A percentile compares a stretch with the other conserved stretches of the same genome.
phyloP scores from a whole-genome alignment of 805 yeast species.

The Trichomonascus vanleenenianus region DNA sequence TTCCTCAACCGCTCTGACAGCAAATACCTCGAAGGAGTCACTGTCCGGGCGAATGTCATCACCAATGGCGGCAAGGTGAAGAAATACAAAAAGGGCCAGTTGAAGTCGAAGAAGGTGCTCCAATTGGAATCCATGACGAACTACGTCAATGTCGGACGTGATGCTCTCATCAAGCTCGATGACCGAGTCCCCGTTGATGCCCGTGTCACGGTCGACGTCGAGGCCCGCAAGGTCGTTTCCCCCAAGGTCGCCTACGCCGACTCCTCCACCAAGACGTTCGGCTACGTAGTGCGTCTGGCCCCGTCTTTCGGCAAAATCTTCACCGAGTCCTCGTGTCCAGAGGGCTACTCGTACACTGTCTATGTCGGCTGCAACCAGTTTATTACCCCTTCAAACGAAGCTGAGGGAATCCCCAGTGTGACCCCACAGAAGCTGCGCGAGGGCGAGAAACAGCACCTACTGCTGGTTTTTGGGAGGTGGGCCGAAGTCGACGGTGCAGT shows the following conservation, averaged over 20 bases:
- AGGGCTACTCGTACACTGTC: constrained; percentile 63
- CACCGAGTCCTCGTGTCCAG: constrained; percentile 56
- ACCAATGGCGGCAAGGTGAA: constrained; percentile 16
- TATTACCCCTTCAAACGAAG: constrained; percentile 16
- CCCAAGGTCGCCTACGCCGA: constrained; percentile 56
- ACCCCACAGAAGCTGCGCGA: constrained; percentile 20
- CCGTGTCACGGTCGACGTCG: constrained; percentile 70
- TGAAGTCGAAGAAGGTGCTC: constrained; percentile 42
- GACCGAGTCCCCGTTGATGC: constrained; percentile 66
- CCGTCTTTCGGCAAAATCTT: constrained; percentile 54
- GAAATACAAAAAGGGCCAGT: constrained; percentile 27
- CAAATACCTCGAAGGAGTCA: constrained; percentile 58
- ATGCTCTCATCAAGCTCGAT: constrained; percentile 47
- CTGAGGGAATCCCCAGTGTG: constrained; percentile 15
- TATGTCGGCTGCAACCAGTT: constrained; percentile 65
- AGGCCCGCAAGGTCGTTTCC: constrained; percentile 55
- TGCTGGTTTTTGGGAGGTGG: constrained; percentile 61
- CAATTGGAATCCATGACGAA: constrained; percentile 52
- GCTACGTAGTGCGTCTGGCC: constrained; percentile 68
- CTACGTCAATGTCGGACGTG: constrained; percentile 68
- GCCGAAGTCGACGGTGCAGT: constrained; percentile 49
- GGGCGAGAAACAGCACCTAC: constrained; percentile 26
- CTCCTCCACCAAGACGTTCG: constrained; percentile 28
- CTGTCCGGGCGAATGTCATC: constrained; percentile 25
- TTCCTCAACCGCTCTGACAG: constrained; percentile 47